A percentile compares a stretch with the other conserved stretches of the same genome.
Conservation (phyloP, 129 eudicot species). For the Artemisia tridentata region DNA sequence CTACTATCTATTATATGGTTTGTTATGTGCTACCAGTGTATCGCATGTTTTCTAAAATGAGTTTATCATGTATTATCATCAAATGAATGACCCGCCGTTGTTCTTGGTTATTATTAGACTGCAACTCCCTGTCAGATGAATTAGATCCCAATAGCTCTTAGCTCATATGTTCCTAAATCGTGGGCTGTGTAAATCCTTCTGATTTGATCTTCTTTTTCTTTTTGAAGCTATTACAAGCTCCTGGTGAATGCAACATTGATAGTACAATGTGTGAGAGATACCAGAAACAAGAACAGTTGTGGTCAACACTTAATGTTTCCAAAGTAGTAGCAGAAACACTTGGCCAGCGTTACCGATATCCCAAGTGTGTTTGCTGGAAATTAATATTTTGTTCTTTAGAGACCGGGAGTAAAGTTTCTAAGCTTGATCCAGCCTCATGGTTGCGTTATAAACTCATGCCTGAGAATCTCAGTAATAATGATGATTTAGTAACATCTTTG, state of each 20-base stretch:
- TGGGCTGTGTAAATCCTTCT: conserved; percentile 12
- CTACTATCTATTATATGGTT: no score
- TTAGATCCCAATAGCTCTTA: no score
- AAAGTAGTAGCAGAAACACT: conserved; percentile 66
- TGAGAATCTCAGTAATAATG: conserved; percentile 24
- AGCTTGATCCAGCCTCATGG: conserved; percentile 49
- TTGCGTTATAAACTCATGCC: conserved; percentile 73
- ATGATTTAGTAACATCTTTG: conserved; percentile 49
- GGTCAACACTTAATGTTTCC: conserved; percentile 78
- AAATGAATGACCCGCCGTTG: no score
- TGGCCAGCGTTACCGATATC: conserved; percentile 43
- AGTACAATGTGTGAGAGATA: conserved; percentile 56
- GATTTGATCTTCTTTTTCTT: conserved; percentile 10
- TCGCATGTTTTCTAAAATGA: no score
- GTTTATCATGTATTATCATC: no score
- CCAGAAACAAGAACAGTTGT: conserved; percentile 50
- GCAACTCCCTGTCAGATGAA: no score
- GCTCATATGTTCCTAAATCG: background rate
- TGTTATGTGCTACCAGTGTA: no score
- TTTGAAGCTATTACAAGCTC: conserved; percentile 44
- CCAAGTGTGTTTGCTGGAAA: conserved; percentile 90
- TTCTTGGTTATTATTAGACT: no score
- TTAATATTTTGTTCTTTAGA: conserved; percentile 45
- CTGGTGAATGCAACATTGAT: conserved; percentile 54
- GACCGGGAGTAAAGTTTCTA: conserved; percentile 28